Percentiles rank a stretch among this genome's conserved stretches.
Conservation (phyloP, 148 eudicot genomes). For the Dianthus caryophyllus region DNA sequence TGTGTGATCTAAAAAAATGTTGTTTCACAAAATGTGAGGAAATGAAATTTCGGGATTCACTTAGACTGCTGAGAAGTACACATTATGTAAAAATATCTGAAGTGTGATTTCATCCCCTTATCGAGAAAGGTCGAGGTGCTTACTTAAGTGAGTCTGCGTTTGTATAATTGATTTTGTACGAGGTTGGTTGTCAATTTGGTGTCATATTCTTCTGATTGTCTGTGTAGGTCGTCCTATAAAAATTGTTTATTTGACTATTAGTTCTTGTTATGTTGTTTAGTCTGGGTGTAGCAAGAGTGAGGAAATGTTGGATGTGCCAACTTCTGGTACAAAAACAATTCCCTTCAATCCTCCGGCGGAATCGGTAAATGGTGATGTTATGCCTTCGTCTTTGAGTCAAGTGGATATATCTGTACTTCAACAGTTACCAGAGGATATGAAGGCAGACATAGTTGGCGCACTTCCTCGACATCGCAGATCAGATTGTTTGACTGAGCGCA, state of each 20-base stretch:
- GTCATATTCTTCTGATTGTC: conserved; percentile 7
- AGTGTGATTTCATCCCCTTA: neutral
- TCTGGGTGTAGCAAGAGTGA: conserved; percentile 20
- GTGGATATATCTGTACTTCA: conserved; percentile 69
- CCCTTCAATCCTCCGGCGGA: conserved; percentile 18
- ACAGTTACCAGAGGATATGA: conserved; percentile 79
- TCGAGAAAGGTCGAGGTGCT: conserved; percentile 3
- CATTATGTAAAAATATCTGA: neutral
- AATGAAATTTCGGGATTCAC: neutral
- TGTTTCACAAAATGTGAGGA: conserved; percentile 3
- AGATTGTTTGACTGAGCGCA: conserved; percentile 24
- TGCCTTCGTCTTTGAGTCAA: conserved; percentile 93
- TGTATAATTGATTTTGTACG: neutral
- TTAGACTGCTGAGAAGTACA: neutral
- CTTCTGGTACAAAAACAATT: conserved; percentile 27
- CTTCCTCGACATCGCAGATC: conserved; percentile 66
- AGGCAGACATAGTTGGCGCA: conserved; percentile 54
- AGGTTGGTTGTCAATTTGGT: neutral
- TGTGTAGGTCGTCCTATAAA: too few relatives aligned
- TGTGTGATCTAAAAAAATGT: neutral
- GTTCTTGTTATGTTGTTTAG: conserved; percentile 23
- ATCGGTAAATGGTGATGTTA: conserved; percentile 32
- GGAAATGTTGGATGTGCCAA: conserved; percentile 26
- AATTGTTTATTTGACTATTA: conserved; percentile 8
- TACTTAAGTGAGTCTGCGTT: neutral